phyloP scores from a whole-genome alignment of 148 eudicot species.

The Fagopyrum esculentum region DNA sequence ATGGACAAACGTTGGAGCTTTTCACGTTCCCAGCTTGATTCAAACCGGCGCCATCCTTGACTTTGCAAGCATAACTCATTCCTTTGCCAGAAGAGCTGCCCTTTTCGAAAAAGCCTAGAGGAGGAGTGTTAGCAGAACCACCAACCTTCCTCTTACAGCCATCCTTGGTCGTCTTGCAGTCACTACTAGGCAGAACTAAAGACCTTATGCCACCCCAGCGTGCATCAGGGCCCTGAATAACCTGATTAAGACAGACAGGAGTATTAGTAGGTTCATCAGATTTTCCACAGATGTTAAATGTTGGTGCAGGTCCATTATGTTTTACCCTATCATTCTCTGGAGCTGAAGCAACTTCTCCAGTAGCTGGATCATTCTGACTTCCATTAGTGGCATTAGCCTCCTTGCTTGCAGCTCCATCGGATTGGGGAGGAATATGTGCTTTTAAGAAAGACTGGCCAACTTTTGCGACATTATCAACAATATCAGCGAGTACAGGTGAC shows the following conservation, averaged over 20 bases:
- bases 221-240: neutral
- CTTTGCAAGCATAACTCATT: neutral
- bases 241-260: neutral
- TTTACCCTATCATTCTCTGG: conserved; percentile 15
- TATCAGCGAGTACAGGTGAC: conserved; percentile 41
- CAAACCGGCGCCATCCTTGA: neutral
- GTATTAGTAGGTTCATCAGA: neutral
- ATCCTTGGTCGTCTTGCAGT: conserved; percentile 15
- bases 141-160: neutral
- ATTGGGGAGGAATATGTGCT: conserved; percentile 18
- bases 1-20: conserved; percentile 28
- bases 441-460: conserved; percentile 29
- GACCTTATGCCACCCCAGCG: neutral
- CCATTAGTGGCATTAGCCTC: conserved; percentile 11
- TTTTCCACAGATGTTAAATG: neutral
- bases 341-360: conserved; percentile 18
- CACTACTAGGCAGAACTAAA: neutral
- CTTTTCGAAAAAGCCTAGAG: neutral
- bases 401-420: conserved; percentile 6
- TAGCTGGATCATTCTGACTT: neutral
- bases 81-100: neutral
- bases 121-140: conserved; percentile 1
- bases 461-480: conserved; percentile 34
- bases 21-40: neutral
- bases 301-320: conserved; percentile 3